These are phyloP conservation scores for Penicillium canariense DNA, from an alignment of 495 filamentous ascomycete species.

Conservation along the genomic window DNA sequence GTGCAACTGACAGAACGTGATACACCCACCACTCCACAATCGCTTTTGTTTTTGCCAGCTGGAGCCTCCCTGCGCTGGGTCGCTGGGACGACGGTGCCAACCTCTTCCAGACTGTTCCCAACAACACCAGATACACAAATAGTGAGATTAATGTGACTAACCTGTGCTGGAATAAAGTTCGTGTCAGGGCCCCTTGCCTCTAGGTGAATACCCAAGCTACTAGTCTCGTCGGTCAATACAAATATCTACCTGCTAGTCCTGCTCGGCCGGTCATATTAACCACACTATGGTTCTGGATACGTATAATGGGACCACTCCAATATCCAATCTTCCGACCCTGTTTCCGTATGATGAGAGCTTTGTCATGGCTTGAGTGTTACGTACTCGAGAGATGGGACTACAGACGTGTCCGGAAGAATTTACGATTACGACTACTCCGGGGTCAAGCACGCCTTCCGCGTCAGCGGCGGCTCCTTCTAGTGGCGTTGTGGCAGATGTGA, in stretches of 20 bases:
- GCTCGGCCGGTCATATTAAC: conserved; percentile 40
- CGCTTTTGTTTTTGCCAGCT: conserved; percentile 61
- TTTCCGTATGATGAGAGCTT: conserved; percentile 35
- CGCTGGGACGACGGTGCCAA: conserved; percentile 70
- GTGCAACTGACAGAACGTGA: conserved; percentile 58
- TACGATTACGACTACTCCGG: neutral
- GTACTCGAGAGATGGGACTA: conserved; percentile 11
- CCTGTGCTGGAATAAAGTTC: conserved; percentile 40
- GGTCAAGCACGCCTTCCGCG: neutral
- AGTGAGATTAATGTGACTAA: conserved; percentile 39
- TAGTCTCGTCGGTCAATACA: conserved; percentile 37
- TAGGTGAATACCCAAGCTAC: conserved; percentile 26
- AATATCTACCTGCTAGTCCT: conserved; percentile 29
- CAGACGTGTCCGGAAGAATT: conserved; percentile 1
- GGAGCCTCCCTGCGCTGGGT: conserved; percentile 61
- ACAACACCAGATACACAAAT: conserved; percentile 53
- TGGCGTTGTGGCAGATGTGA: neutral
- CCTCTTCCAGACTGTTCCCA: conserved; percentile 55
- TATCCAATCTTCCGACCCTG: conserved; percentile 39
- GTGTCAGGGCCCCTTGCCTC: conserved; percentile 42
- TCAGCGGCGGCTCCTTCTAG: neutral
- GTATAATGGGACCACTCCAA: conserved; percentile 26
- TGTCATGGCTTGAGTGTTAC: conserved; percentile 25
- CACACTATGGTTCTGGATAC: conserved; percentile 35
- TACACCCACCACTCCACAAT: conserved; percentile 70